Evolutionary conservation across 768 basidiomycete species (phyloP).

Genomic region (Leccinum rimulosum): DNA sequence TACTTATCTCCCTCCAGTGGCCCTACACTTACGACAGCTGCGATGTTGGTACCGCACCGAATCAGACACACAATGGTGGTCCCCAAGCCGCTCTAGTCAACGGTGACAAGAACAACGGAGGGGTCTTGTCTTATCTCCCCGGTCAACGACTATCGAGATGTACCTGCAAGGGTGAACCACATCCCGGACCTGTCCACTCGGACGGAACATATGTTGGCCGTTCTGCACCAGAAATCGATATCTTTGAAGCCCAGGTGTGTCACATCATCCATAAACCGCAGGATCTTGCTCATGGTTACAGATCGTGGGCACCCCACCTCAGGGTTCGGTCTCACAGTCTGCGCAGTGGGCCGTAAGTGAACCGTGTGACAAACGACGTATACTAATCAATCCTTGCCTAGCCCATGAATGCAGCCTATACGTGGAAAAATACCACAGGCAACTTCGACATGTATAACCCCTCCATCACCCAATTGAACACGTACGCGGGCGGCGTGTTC

Average conservation of each 20-base stretch:
- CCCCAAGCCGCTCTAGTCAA: constrained; percentile 59
- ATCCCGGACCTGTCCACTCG: constrained; percentile 77
- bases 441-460: constrained; percentile 58
- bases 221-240: constrained; percentile 85
- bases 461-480: constrained; percentile 51
- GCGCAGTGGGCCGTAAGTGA: constrained; percentile 73
- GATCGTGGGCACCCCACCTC: constrained; percentile 35
- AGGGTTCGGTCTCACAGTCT: constrained; percentile 76
- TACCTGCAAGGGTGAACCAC: constrained; percentile 81
- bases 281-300: constrained; percentile 24
- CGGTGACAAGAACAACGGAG: constrained; percentile 55
- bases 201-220: constrained; percentile 84
- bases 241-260: constrained; percentile 78
- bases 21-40: constrained; percentile 83
- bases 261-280: neutral
- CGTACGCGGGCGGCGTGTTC: constrained; percentile 71
- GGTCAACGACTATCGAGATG: constrained; percentile 88
- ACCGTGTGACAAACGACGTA: neutral
- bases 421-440: constrained; percentile 62
- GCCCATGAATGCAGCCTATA: constrained; percentile 77
- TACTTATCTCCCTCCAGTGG: constrained; percentile 45
- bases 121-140: constrained; percentile 74
- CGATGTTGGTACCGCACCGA: constrained; percentile 86
- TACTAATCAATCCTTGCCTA: constrained; percentile 28
- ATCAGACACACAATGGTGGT: constrained; percentile 71